Evolutionary conservation across 2,329 filamentous ascomycete species (phyloP).

Genomic region (Stenocarpella maydis): DNA sequence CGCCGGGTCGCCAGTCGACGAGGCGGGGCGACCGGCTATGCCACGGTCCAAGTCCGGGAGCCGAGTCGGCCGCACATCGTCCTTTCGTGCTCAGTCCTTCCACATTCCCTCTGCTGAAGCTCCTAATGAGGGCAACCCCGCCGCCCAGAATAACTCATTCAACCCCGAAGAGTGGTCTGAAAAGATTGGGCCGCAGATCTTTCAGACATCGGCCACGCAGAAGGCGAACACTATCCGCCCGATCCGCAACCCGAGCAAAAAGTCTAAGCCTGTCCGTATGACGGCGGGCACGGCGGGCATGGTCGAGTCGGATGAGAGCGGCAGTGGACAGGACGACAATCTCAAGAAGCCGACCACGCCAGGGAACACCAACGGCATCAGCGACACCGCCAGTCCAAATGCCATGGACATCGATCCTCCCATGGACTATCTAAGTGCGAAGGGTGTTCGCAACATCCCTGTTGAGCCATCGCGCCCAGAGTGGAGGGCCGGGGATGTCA

Average conservation of each 20-base stretch:
- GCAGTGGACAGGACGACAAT: conserved; percentile 47
- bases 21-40: conserved; percentile 41
- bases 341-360: conserved; percentile 37
- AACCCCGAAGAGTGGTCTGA: conserved; percentile 62
- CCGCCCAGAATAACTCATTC: conserved; percentile 48
- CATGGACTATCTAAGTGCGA: conserved; percentile 41
- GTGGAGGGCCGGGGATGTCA: conserved; percentile 63
- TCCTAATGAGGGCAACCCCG: conserved; percentile 37
- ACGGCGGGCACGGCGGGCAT: conserved; percentile 54
- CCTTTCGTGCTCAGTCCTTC: conserved; percentile 41
- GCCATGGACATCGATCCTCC: conserved; percentile 74
- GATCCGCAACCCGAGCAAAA: conserved; percentile 60
- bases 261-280: conserved; percentile 65
- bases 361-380: conserved; percentile 14
- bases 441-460: conserved; percentile 59
- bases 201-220: conserved; percentile 54
- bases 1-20: conserved; percentile 50
- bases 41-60: conserved; percentile 50
- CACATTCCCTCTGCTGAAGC: conserved; percentile 37
- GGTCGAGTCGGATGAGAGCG: conserved; percentile 57
- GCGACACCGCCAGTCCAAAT: conserved; percentile 56
- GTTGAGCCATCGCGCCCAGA: conserved; percentile 67
- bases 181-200: conserved; percentile 63
- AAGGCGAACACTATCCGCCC: conserved; percentile 56
- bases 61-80: conserved; percentile 52